A percentile compares a stretch with the other conserved stretches of the same genome.
Evolutionary conservation across 129 eudicot genomes (phyloP).

Genomic region (Chrysanthemum seticuspe): DNA sequence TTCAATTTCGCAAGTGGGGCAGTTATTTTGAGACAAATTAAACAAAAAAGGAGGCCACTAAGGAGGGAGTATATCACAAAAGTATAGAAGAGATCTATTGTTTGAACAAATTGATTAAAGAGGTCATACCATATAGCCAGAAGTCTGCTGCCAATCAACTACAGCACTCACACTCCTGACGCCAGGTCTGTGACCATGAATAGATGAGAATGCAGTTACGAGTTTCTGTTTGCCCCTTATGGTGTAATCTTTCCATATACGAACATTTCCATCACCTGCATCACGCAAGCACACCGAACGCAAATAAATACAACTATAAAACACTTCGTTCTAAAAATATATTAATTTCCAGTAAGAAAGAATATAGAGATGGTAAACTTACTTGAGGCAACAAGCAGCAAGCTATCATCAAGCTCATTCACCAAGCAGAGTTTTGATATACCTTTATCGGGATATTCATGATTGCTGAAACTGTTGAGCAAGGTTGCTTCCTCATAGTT

Average conservation of each 20-base stretch:
- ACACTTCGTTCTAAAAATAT: background rate
- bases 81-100: background rate
- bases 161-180: slow-evolving; percentile 81
- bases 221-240: slow-evolving; percentile 65
- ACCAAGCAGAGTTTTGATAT: slow-evolving; percentile 84
- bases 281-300: slow-evolving; percentile 3
- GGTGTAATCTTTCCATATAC: slow-evolving; percentile 91
- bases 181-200: slow-evolving; percentile 89
- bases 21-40: too few relatives aligned
- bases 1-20: too few relatives aligned
- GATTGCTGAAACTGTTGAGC: slow-evolving; percentile 78
- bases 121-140: slow-evolving; percentile 79
- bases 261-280: slow-evolving; percentile 85
- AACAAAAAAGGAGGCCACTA: too few relatives aligned
- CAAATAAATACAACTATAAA: slow-evolving; percentile 4
- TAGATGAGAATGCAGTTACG: slow-evolving; percentile 85
- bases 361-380: slow-evolving; percentile 18
- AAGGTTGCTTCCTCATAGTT: slow-evolving; percentile 88
- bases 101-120: background rate
- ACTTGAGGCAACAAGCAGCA: slow-evolving; percentile 97
- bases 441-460: slow-evolving; percentile 84
- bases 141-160: slow-evolving; percentile 99
- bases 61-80: background rate
- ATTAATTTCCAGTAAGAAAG: background rate
- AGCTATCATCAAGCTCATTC: slow-evolving; percentile 91